Base-by-base conservation (phyloP, 129 eudicot species). In the Glebionis coronaria region DNA sequence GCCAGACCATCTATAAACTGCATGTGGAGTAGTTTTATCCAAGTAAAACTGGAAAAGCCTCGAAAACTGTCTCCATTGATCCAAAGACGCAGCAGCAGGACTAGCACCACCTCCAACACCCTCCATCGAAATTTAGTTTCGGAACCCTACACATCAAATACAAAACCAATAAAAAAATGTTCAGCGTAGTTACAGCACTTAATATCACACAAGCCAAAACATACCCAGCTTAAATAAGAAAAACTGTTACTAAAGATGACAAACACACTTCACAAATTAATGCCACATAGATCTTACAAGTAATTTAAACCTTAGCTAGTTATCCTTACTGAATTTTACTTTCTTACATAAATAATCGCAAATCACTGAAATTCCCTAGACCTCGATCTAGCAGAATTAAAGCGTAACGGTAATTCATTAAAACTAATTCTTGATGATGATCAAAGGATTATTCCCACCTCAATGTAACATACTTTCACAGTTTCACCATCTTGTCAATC, bases 1-100 rank as follows among this genome's bases (percentile, higher is more conserved):
- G 3, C 82, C 98, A 67, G 74, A 68, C 98, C 98, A 92, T 63
- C 98, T 78, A 69, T 84, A 74, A 55, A 83, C 77, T 19, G 82
- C 74, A 68, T 88, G 87, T 27, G 98, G 98, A 50, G 95, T 84
- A 23, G 89, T 83, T 79, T 78, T 88, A 70, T 92, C 98, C 82
- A 92, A 74, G 71, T 83, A 92, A 73, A 52, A 71, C 88, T 85
- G 98, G 46, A 88, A 92, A 31, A 63, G 77, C 79, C 71, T 85
- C 46, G 81, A 54, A 49, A 80, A 88, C 54, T 85, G 85, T 60
- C 90, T 82, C 88, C 90, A 80, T 62, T 85, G 90, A 70, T 82
- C 78, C 56, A 84, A 49, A 18, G 95, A 73, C 3, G 83, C 82
- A 19, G 78, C 86, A 3, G 77, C 68, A n/a, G 88, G 61, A 56